Percentiles rank a stretch among this genome's conserved stretches.
Conservation (phyloP, 805 yeast genomes). For the Kluyveromyces dobzhanskii region DNA sequence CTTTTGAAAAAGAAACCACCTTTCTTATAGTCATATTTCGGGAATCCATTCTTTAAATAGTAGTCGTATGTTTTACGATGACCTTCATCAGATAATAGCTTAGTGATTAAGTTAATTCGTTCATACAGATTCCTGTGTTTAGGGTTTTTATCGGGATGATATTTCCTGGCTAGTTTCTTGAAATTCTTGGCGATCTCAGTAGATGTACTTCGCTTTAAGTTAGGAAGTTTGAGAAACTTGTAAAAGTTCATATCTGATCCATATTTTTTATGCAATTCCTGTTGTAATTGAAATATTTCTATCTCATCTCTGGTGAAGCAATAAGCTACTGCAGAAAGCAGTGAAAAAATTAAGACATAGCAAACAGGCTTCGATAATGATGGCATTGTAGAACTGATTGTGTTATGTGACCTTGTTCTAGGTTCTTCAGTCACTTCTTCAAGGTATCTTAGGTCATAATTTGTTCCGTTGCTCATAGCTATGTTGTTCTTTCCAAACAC, state of each 20-base stretch:
- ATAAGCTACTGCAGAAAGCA: conserved; percentile 25
- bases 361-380: too few species aligned
- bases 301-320: conserved; percentile 62
- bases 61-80: conserved; percentile 73
- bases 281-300: conserved; percentile 70
- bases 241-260: conserved; percentile 60
- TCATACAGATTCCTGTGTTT: conserved; percentile 51
- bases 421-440: too few species aligned
- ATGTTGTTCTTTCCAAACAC: too few species aligned
- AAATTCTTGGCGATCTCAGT: conserved; percentile 58
- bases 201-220: conserved; percentile 32
- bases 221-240: conserved; percentile 48
- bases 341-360: conserved; percentile 1
- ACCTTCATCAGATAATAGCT: conserved; percentile 55
- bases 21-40: conserved; percentile 65
- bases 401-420: too few species aligned
- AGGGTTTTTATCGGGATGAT: conserved; percentile 79
- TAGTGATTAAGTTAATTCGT: conserved; percentile 65
- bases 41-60: conserved; percentile 77
- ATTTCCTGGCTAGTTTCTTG: conserved; percentile 56
- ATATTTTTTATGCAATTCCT: conserved; percentile 52
- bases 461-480: too few species aligned
- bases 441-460: too few species aligned
- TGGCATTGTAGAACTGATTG: too few species aligned
- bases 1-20: conserved; percentile 45